Percentiles rank a stretch among this genome's conserved stretches.
Conservation (phyloP, 148 eudicot species). For the Amaranthus cruentus region DNA sequence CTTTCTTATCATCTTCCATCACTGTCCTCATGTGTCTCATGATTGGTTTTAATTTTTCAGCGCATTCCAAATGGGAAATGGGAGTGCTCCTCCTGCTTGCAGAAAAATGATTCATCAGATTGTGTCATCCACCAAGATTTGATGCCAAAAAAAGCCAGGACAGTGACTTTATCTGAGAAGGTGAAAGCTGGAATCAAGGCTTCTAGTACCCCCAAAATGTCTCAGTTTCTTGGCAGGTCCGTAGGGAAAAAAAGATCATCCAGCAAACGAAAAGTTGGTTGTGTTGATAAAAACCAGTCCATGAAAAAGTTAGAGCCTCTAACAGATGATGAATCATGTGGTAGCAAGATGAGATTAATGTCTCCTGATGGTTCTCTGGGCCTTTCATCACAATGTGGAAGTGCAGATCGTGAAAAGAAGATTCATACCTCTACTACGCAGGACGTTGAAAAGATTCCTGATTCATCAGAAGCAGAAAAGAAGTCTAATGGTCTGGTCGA, state of each 20-base stretch:
- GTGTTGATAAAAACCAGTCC: conserved; percentile 18
- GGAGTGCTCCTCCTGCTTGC: conserved; percentile 65
- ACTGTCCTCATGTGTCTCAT: not conserved
- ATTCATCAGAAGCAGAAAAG: conserved; percentile 33
- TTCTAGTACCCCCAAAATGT: conserved; percentile 33
- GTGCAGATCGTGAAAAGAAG: conserved; percentile 32
- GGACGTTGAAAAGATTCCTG: conserved; percentile 24
- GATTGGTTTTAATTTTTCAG: conserved; percentile 32
- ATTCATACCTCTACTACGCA: conserved; percentile 10
- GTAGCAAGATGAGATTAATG: conserved; percentile 31
- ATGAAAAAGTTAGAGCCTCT: conserved; percentile 32
- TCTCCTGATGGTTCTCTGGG: conserved; percentile 39
- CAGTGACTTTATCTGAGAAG: conserved; percentile 38
- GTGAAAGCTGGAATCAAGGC: conserved; percentile 37
- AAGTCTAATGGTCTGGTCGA: conserved; percentile 28
- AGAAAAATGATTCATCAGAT: conserved; percentile 36
- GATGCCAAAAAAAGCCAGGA: conserved; percentile 39
- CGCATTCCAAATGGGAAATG: conserved; percentile 83
- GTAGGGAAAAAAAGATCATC: conserved; percentile 65
- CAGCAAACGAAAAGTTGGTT: conserved; percentile 46
- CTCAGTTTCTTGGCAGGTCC: conserved; percentile 45
- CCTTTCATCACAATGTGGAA: conserved; percentile 33
- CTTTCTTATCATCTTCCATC: conserved; percentile 1
- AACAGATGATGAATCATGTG: conserved; percentile 27
- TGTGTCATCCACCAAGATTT: conserved; percentile 33